Conservation (phyloP, 352 stramenopile genomes). For the Pythium monospermum region DNA sequence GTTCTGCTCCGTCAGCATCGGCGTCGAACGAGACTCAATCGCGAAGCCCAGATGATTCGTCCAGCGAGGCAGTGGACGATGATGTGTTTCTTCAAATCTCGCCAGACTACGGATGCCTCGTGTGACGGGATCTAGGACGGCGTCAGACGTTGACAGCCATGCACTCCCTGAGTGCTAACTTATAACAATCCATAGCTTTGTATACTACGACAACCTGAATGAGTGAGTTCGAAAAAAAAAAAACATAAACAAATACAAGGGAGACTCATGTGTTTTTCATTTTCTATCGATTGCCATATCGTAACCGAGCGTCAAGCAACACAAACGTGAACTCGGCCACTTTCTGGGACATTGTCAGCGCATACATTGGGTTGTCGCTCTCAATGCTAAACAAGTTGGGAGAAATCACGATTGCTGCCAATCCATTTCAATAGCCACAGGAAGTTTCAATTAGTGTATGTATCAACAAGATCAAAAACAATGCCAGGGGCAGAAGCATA, state of each 20-base stretch:
- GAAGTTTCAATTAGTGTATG: too few species aligned
- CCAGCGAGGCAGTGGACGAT: conserved; percentile 33
- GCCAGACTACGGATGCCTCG: conserved; percentile 75
- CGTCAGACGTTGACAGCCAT: too few species aligned
- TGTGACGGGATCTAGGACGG: too few species aligned
- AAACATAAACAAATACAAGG: too few species aligned
- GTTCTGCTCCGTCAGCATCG: conserved; percentile 39
- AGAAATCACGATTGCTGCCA: conserved; percentile 75
- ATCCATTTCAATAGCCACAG: too few species aligned
- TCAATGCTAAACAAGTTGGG: conserved; percentile 72
- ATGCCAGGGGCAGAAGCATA: too few species aligned
- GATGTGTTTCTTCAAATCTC: conserved; percentile 85
- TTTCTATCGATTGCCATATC: conserved; percentile 4
- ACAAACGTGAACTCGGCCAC: conserved; percentile 58
- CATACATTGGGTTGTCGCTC: conserved; percentile 62
- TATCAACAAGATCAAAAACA: too few species aligned
- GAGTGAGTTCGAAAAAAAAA: too few species aligned
- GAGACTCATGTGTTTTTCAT: too few species aligned
- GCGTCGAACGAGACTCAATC: conserved; percentile 23
- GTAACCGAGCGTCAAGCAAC: conserved; percentile 39
- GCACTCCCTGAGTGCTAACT: conserved; percentile 7
- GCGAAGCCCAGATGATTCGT: conserved; percentile 9
- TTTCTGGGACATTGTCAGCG: conserved; percentile 67
- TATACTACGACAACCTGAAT: conserved; percentile 23
- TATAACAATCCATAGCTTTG: conserved; percentile 18